Percentiles rank a stretch among this genome's conserved stretches.
These are phyloP conservation scores for Russula vinacea DNA, from an alignment of 768 basidiomycete genomes.

Conservation along the genomic window DNA sequence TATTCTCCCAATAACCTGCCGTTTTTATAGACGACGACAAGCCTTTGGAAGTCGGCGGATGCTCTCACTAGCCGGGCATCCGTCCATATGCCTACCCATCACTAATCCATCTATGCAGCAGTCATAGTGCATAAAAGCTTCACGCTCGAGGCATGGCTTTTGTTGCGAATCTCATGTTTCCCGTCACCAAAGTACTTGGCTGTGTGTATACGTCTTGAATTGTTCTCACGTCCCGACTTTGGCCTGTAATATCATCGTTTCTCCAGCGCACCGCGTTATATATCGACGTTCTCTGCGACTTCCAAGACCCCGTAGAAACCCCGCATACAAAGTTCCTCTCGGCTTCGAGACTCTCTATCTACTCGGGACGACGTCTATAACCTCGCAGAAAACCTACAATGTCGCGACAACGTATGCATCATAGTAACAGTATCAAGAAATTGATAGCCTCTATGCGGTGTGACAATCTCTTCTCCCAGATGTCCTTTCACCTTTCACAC, in stretches of 20 bases:
- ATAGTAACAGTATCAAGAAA: background rate
- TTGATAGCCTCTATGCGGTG: background rate
- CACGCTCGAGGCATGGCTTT: background rate
- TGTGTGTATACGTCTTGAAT: too few species aligned
- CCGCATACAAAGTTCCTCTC: background rate
- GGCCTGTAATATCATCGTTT: background rate
- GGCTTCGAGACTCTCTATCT: background rate
- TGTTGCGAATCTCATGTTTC: background rate
- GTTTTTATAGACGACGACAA: conserved; percentile 72
- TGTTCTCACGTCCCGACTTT: background rate
- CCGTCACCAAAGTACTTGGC: background rate
- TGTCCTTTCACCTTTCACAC: background rate
- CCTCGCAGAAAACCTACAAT: background rate
- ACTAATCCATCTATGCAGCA: conserved; percentile 38
- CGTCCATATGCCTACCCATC: conserved; percentile 82
- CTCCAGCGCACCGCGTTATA: background rate
- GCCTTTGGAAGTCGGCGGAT: conserved; percentile 88
- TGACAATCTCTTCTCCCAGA: background rate
- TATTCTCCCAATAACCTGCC: conserved; percentile 1
- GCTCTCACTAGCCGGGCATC: conserved; percentile 76
- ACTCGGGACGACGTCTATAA: background rate
- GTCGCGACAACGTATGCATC: background rate
- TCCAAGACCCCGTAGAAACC: background rate
- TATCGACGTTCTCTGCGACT: background rate
- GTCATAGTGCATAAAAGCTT: background rate